These are phyloP conservation scores for Fusarium tjaetaba DNA, from an alignment of 2,329 filamentous ascomycete species.

Conservation along the genomic window DNA sequence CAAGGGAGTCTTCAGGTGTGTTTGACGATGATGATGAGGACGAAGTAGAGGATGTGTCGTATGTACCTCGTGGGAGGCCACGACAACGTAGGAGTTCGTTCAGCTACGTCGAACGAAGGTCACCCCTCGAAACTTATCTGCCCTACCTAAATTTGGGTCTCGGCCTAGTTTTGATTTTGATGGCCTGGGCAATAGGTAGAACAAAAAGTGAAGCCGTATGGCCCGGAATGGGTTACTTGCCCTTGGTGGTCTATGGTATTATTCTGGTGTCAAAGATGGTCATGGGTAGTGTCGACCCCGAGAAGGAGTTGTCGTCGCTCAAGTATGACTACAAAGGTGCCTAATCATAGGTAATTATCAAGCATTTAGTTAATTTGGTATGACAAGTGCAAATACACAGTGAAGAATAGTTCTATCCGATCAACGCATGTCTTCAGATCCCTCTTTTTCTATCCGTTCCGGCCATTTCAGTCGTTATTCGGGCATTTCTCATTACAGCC, in stretches of 20 bases:
- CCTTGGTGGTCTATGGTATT: slow-evolving; percentile 68
- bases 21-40: slow-evolving; percentile 34
- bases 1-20: slow-evolving; percentile 20
- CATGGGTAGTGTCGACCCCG: slow-evolving; percentile 75
- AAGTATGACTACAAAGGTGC: slow-evolving; percentile 76
- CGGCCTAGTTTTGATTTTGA: slow-evolving; percentile 61
- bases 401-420: slow-evolving; percentile 18
- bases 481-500: slow-evolving; percentile 38
- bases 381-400: background rate
- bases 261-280: slow-evolving; percentile 70
- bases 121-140: slow-evolving; percentile 66
- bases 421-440: background rate
- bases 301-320: slow-evolving; percentile 68
- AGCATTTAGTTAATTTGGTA: background rate
- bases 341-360: slow-evolving; percentile 46
- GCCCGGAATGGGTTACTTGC: slow-evolving; percentile 61
- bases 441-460: slow-evolving; percentile 31
- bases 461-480: slow-evolving; percentile 23
- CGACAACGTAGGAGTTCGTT: slow-evolving; percentile 37
- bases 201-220: slow-evolving; percentile 49
- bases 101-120: slow-evolving; percentile 36
- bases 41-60: slow-evolving; percentile 23
- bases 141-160: slow-evolving; percentile 69
- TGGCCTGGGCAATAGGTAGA: slow-evolving; percentile 53
- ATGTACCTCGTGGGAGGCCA: slow-evolving; percentile 21